phyloP scores from a whole-genome alignment of 164 flowering plant genomes.

The Cinnamomum micranthum region DNA sequence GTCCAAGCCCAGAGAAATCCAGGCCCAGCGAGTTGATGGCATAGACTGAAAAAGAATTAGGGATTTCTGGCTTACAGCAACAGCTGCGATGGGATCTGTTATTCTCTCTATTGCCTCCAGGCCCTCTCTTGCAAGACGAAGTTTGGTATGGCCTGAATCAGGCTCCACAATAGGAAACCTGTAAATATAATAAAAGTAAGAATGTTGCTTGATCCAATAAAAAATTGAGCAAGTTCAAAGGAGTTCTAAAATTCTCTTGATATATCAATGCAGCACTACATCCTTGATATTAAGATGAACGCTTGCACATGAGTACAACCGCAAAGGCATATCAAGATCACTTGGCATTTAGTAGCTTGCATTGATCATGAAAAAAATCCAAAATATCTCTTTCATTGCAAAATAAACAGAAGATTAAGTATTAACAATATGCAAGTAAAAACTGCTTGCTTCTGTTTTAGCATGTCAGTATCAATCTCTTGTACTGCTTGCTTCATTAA shows the following conservation, averaged over 20 bases:
- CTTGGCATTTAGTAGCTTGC: not conserved
- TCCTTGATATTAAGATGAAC: not conserved
- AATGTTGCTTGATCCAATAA: not conserved
- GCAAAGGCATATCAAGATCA: not conserved
- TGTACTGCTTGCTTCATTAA: too few species aligned
- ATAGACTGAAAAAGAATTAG: not conserved
- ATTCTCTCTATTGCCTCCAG: constrained; percentile 85
- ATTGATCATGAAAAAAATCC: not conserved
- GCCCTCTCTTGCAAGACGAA: constrained; percentile 86
- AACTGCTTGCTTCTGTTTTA: too few species aligned
- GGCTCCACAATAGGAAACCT: constrained; percentile 99
- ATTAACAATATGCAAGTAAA: too few species aligned
- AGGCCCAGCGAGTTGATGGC: too few species aligned
- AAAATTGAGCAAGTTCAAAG: not conserved
- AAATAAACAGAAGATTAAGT: not conserved
- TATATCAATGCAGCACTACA: too few species aligned
- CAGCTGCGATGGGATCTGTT: constrained; percentile 83
- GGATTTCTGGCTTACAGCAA: constrained; percentile 63
- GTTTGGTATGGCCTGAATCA: constrained; percentile 97
- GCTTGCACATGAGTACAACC: not conserved
- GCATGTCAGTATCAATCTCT: too few species aligned
- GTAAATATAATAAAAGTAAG: constrained; percentile 10
- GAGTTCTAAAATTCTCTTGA: not conserved
- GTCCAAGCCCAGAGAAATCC: too few species aligned
- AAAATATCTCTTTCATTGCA: not conserved